Evolutionary conservation across 2,329 filamentous ascomycete species (phyloP).

Genomic region (Sporothrix inflata): DNA sequence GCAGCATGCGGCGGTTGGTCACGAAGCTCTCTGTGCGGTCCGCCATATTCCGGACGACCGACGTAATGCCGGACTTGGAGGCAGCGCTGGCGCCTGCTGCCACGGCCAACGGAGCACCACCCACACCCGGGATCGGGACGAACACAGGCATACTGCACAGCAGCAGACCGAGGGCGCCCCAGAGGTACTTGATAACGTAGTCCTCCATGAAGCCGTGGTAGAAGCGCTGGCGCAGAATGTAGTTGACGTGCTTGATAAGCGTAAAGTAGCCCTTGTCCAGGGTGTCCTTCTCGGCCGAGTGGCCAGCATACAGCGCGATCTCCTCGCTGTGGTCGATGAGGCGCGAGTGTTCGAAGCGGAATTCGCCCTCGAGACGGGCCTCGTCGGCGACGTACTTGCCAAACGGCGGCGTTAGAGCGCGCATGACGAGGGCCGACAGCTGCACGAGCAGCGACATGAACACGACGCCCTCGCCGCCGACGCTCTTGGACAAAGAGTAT

Average conservation of each 20-base stretch:
- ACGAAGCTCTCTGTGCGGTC: slow-evolving; percentile 80
- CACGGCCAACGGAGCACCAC: slow-evolving; percentile 41
- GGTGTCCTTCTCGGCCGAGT: slow-evolving; percentile 93
- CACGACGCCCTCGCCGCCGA: slow-evolving; percentile 94
- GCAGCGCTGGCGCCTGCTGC: not conserved
- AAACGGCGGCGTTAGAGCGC: slow-evolving; percentile 91
- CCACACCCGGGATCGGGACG: slow-evolving; percentile 81
- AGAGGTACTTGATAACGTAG: slow-evolving; percentile 99
- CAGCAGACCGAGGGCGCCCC: slow-evolving; percentile 88
- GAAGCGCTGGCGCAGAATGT: slow-evolving; percentile 84
- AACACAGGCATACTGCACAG: slow-evolving; percentile 96
- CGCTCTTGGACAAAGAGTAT: slow-evolving; percentile 87
- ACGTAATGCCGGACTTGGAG: not conserved
- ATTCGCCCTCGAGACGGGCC: slow-evolving; percentile 91
- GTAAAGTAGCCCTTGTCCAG: slow-evolving; percentile 99
- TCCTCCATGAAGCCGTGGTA: slow-evolving; percentile 99
- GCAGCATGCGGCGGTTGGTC: slow-evolving; percentile 87
- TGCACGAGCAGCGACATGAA: slow-evolving; percentile 95
- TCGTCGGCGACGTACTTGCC: slow-evolving; percentile 98
- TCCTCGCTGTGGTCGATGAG: slow-evolving; percentile 97
- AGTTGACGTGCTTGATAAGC: slow-evolving; percentile 97
- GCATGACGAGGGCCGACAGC: slow-evolving; percentile 89
- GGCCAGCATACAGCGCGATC: slow-evolving; percentile 86
- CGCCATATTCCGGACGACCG: slow-evolving; percentile 59
- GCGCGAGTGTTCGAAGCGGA: slow-evolving; percentile 90